Evolutionary conservation across 139 green algal genomes (phyloP), one percentile per base, ranked within the genome.

Genomic region (Zygnema cylindricum): DNA sequence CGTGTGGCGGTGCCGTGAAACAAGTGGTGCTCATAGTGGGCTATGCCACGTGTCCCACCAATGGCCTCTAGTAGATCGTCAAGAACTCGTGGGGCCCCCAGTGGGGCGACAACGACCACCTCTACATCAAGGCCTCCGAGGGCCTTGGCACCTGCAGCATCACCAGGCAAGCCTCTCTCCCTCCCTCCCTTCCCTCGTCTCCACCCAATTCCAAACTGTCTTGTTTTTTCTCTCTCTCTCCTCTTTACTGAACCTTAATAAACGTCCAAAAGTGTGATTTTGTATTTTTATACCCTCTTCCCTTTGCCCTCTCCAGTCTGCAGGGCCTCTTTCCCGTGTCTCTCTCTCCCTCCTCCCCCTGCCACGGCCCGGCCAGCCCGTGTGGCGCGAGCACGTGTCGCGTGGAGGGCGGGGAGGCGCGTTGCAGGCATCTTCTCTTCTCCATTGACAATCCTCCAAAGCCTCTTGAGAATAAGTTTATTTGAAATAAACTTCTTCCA

Each of bases 61-160:
- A 94, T 0, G 85, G 76, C 32, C 38, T 25, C 55, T 98, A 97
- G 94, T 99, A 95, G 95, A 95, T 97, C 23, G 92, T 99, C 1
- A 98, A 98, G 93, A 99, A 99, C 94, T 95, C 91, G 7, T 99
- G 97, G 97, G 95, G 96, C 22, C 33, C 38, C 0, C 69, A 81
- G 77, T 98, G 96, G 96, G 96, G 96, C 69, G 95, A 98, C 82
- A 39, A 91, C 0, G 97, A 96, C 43, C 98, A 97, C 95, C 98
- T 99, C 83, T 92, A 92, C 41, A 92, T 98, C 91, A 90, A 90
- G 43, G 69, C 69, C 41, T 49, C 55, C 25, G 83, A 75, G 43
- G 78, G 57, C 32, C 87, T 87, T 39, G 97, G 97, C 21, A 94
- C 97, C 88, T 99, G 97, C 90, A 96, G 97, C 69, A 95, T 99